phyloP scores from a whole-genome alignment of 208 protist species.

The Blechomonas ayalai region DNA sequence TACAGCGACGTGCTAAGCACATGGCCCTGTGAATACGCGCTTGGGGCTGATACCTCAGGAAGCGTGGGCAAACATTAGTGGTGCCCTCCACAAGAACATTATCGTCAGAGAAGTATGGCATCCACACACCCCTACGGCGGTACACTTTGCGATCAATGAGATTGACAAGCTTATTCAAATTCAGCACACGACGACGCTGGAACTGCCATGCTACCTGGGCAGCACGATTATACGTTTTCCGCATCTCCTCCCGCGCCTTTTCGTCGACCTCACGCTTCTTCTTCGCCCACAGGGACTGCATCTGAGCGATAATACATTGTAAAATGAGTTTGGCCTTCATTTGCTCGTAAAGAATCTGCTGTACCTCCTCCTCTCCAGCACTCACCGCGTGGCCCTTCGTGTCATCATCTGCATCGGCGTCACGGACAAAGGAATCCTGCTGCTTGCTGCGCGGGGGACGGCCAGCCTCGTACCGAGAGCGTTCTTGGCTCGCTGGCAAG shows the following conservation, averaged over 20 bases:
- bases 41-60: constrained; percentile 17
- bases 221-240: constrained; percentile 19
- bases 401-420: too few species aligned
- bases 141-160: constrained; percentile 56
- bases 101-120: constrained; percentile 64
- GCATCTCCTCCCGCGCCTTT: constrained; percentile 27
- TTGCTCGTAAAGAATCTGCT: constrained; percentile 68
- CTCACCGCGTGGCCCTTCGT: neutral
- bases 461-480: too few species aligned
- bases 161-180: constrained; percentile 69
- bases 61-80: constrained; percentile 15
- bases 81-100: constrained; percentile 37
- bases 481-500: too few species aligned
- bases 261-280: constrained; percentile 37
- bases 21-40: constrained; percentile 45
- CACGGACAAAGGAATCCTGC: too few species aligned
- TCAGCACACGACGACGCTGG: constrained; percentile 54
- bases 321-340: constrained; percentile 69
- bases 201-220: constrained; percentile 53
- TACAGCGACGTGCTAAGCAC: constrained; percentile 47
- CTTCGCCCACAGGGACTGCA: constrained; percentile 56
- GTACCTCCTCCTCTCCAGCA: constrained; percentile 35
- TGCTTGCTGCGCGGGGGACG: too few species aligned
- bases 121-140: constrained; percentile 54
- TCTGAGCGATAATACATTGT: constrained; percentile 55